Percentiles rank a stretch among this genome's conserved stretches.
Conservation (phyloP, 495 filamentous ascomycete species). For the Hypoxylon fragiforme region DNA sequence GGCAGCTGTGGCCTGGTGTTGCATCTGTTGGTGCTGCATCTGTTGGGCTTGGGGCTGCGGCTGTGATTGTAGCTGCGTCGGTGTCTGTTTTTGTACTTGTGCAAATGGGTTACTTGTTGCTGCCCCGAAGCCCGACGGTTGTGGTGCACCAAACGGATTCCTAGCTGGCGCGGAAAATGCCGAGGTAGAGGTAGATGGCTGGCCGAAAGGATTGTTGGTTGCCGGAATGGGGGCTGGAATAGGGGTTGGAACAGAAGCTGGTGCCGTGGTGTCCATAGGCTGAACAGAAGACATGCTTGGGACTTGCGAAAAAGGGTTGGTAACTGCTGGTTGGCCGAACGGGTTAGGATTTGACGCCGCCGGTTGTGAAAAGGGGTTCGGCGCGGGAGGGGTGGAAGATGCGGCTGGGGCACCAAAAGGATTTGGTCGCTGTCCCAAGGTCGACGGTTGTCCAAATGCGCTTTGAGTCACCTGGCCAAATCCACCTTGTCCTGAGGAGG, state of each 20-base stretch:
- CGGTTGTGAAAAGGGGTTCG: slow-evolving; percentile 31
- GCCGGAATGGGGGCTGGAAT: slow-evolving; percentile 21
- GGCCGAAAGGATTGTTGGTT: slow-evolving; percentile 22
- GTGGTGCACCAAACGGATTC: slow-evolving; percentile 16
- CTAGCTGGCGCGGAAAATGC: slow-evolving; percentile 1
- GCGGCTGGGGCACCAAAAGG: slow-evolving; percentile 28
- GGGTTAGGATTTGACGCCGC: slow-evolving; percentile 36
- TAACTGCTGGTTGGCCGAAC: slow-evolving; percentile 39
- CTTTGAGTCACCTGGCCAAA: slow-evolving; percentile 28
- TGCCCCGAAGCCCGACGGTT: slow-evolving; percentile 7
- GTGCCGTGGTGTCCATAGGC: slow-evolving; percentile 37
- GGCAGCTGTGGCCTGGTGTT: slow-evolving; percentile 3
- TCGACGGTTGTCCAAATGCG: slow-evolving; percentile 29
- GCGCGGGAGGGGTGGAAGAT: slow-evolving; percentile 8
- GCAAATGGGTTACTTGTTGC: slow-evolving; percentile 32
- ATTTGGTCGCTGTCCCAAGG: slow-evolving; percentile 27
- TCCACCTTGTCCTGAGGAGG: slow-evolving; percentile 31
- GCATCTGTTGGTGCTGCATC: background rate
- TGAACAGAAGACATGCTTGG: slow-evolving; percentile 13
- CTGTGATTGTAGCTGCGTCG: slow-evolving; percentile 14
- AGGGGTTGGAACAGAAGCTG: too few relatives aligned
- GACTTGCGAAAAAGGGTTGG: slow-evolving; percentile 35
- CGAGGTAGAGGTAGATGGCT: slow-evolving; percentile 9
- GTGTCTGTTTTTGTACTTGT: slow-evolving; percentile 6
- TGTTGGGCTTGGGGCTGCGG: background rate